Conservation (phyloP, 2,329 filamentous ascomycete genomes). For the Chaetomium sp. region DNA sequence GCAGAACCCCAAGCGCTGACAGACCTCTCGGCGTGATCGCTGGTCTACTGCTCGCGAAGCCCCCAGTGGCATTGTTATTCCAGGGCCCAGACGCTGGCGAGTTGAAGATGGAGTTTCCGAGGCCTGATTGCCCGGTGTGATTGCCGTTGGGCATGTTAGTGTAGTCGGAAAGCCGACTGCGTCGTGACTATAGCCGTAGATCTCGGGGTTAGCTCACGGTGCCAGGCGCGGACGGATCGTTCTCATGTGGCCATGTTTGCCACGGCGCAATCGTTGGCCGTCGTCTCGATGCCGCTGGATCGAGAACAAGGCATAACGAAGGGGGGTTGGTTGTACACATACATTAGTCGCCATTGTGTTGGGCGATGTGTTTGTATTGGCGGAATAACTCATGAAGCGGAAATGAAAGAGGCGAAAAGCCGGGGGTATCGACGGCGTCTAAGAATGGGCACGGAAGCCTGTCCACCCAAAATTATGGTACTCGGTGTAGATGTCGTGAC, state of each 20-base stretch:
- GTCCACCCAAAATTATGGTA: conserved; percentile 15
- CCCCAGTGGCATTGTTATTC: conserved; percentile 50
- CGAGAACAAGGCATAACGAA: conserved; percentile 18
- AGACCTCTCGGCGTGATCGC: conserved; percentile 42
- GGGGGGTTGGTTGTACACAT: conserved; percentile 15
- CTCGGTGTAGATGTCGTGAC: background rate
- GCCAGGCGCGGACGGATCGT: background rate
- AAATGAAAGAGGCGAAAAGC: background rate
- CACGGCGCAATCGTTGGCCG: background rate
- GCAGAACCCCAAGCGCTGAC: conserved; percentile 2
- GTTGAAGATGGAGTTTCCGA: conserved; percentile 46
- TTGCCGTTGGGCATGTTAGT: conserved; percentile 34
- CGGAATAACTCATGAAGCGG: conserved; percentile 3
- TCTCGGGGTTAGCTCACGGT: conserved; percentile 7
- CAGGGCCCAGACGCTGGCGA: conserved; percentile 53
- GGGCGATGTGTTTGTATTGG: conserved; percentile 2
- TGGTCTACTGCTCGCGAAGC: conserved; percentile 48
- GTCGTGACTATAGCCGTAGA: conserved; percentile 39
- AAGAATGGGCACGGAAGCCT: conserved; percentile 13
- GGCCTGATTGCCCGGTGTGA: conserved; percentile 42
- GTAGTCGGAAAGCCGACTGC: conserved; percentile 45
- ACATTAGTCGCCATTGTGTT: conserved; percentile 19
- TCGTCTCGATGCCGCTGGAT: background rate
- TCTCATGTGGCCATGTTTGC: background rate
- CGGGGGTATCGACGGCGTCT: conserved; percentile 4